These are phyloP conservation scores for Tetrahymena malaccensis DNA, from an alignment of 73 alveolate species.

Conservation along the genomic window DNA sequence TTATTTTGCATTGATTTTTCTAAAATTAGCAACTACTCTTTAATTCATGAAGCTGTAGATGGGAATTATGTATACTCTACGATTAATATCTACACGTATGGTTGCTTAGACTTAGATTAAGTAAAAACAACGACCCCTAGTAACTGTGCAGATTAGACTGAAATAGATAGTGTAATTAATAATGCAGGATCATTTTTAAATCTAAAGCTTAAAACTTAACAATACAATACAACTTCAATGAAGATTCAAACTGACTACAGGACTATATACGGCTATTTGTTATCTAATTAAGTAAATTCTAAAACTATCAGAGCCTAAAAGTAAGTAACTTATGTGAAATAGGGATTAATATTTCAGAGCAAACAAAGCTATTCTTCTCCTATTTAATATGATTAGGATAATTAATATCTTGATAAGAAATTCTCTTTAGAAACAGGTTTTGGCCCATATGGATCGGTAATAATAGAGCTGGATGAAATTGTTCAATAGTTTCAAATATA, in stretches of 20 bases:
- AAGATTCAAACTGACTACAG: too few relatives aligned
- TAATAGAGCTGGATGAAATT: background rate
- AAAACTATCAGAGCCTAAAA: background rate
- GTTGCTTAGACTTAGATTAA: background rate
- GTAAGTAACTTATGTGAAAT: background rate
- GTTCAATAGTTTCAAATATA: background rate
- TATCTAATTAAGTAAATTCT: background rate
- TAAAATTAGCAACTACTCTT: background rate
- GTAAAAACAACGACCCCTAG: background rate
- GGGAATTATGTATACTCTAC: background rate
- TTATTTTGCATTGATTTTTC: background rate
- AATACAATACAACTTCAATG: background rate
- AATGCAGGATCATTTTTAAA: background rate
- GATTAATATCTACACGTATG: background rate
- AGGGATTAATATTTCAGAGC: background rate
- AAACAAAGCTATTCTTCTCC: background rate
- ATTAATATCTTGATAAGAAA: background rate
- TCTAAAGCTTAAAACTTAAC: background rate
- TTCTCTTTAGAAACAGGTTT: background rate
- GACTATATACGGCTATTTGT: background rate
- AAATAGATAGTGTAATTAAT: background rate
- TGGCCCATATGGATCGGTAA: background rate
- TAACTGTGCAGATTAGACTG: background rate
- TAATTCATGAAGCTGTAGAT: background rate
- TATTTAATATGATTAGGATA: too few relatives aligned